Percentiles rank a stretch among this genome's conserved stretches.
Evolutionary conservation across 257 asterid species (phyloP).

Genomic region (Primulina tabacum): DNA sequence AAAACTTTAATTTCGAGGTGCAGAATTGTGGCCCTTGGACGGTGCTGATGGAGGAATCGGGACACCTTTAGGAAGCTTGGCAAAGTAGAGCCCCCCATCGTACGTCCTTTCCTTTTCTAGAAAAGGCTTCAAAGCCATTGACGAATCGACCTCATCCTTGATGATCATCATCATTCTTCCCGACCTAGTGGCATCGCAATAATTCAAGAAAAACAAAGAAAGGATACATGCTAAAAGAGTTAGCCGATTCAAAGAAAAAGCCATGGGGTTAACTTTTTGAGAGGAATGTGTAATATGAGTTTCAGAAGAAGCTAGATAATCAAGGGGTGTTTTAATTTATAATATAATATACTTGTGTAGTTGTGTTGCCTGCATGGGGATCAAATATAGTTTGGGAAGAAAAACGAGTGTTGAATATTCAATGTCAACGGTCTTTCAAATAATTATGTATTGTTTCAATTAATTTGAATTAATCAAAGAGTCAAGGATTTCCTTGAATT

Average conservation of each 20-base stretch:
- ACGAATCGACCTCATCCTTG: slow-evolving; percentile 18
- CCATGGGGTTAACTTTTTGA: too few relatives aligned
- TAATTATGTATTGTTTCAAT: neutral
- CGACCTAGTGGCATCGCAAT: slow-evolving; percentile 21
- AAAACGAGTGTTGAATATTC: slow-evolving; percentile 21
- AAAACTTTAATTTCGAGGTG: slow-evolving; percentile 26
- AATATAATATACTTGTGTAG: neutral
- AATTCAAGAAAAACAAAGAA: slow-evolving; percentile 17
- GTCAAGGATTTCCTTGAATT: too few relatives aligned
- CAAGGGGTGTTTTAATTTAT: neutral
- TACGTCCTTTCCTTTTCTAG: slow-evolving; percentile 12
- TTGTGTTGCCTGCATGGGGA: slow-evolving; percentile 29
- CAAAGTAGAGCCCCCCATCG: slow-evolving; percentile 23
- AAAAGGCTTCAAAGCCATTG: slow-evolving; percentile 21
- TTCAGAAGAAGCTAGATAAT: neutral
- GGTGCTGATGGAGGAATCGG: slow-evolving; percentile 52
- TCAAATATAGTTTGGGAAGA: too few relatives aligned
- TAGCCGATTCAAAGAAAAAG: neutral
- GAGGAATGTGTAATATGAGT: neutral
- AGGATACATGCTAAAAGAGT: neutral
- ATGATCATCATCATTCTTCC: slow-evolving; percentile 22
- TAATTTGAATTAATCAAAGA: neutral
- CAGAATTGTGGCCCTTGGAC: slow-evolving; percentile 42
- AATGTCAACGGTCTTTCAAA: slow-evolving; percentile 32
- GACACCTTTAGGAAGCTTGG: slow-evolving; percentile 45